A percentile compares a stretch with the other conserved stretches of the same genome.
Evolutionary conservation across 1,284 basidiomycete genomes (phyloP).

Genomic region (Fomitopsis palustris): DNA sequence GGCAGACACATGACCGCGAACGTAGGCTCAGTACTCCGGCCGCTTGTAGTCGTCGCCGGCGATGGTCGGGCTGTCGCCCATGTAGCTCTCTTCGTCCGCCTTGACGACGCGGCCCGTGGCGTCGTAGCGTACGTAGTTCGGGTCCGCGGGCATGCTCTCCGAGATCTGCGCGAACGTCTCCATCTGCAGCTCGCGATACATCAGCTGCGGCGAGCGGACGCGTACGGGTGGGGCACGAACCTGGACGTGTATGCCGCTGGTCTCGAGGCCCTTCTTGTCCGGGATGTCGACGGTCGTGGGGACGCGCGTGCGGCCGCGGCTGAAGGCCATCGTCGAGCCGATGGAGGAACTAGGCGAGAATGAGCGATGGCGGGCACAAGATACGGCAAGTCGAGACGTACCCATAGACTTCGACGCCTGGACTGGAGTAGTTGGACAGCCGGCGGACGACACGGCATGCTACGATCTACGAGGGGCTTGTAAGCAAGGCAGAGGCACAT

Average conservation of each 20-base stretch:
- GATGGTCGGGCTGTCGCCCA: slow-evolving; percentile 49
- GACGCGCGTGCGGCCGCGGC: slow-evolving; percentile 32
- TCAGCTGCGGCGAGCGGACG: not conserved
- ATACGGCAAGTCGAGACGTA: slow-evolving; percentile 29
- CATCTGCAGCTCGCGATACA: slow-evolving; percentile 37
- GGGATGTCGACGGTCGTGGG: slow-evolving; percentile 26
- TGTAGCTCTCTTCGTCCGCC: slow-evolving; percentile 11
- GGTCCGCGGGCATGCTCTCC: slow-evolving; percentile 31
- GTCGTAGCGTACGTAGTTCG: slow-evolving; percentile 44
- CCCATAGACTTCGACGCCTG: slow-evolving; percentile 49
- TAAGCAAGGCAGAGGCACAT: not conserved
- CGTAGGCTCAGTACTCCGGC: slow-evolving; percentile 19
- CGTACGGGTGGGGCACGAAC: not conserved
- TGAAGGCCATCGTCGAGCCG: slow-evolving; percentile 26
- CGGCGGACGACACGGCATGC: slow-evolving; percentile 68
- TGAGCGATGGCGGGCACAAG: slow-evolving; percentile 2
- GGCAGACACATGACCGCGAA: not conserved
- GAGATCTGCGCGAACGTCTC: slow-evolving; percentile 47
- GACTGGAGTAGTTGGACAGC: slow-evolving; percentile 52
- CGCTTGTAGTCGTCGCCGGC: slow-evolving; percentile 62
- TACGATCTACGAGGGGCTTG: slow-evolving; percentile 52
- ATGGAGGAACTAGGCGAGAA: not conserved
- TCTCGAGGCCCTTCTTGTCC: slow-evolving; percentile 28
- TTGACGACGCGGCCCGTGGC: slow-evolving; percentile 43
- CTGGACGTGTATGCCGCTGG: slow-evolving; percentile 40